These are phyloP conservation scores for Stropharia rugosoannulata DNA, from an alignment of 768 basidiomycete genomes.

Conservation along the genomic window DNA sequence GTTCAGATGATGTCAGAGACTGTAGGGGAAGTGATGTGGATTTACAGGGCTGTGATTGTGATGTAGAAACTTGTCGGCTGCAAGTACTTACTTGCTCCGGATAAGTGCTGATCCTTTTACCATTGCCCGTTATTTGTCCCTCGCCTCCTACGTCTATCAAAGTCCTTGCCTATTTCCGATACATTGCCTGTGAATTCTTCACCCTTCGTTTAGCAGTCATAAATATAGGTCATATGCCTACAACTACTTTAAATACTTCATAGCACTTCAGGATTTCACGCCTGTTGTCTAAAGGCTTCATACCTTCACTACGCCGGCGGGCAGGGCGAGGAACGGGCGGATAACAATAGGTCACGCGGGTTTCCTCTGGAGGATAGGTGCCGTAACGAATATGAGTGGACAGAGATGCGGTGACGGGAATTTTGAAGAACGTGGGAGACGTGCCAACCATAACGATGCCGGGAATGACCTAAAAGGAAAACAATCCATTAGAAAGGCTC, in stretches of 20 bases:
- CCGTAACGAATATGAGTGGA: slow-evolving; percentile 10
- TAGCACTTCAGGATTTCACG: slow-evolving; percentile 23
- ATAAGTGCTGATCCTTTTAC: no score
- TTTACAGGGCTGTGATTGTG: no score
- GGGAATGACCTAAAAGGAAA: slow-evolving; percentile 22
- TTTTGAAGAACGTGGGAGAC: slow-evolving; percentile 30
- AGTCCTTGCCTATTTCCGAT: no score
- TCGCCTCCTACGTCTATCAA: no score
- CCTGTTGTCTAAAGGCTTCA: slow-evolving; percentile 31
- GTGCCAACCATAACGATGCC: slow-evolving; percentile 30
- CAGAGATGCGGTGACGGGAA: slow-evolving; percentile 23
- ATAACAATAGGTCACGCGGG: slow-evolving; percentile 11
- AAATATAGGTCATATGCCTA: background rate
- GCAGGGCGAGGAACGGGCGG: slow-evolving; percentile 16
- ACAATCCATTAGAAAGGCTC: no score
- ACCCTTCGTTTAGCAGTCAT: no score
- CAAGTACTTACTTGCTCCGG: no score
- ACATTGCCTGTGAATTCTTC: no score
- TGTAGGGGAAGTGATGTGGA: no score
- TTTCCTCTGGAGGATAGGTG: slow-evolving; percentile 18
- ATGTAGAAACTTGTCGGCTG: no score
- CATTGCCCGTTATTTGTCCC: no score
- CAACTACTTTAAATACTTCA: slow-evolving; percentile 29
- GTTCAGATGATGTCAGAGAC: no score
- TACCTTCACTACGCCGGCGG: slow-evolving; percentile 23